Percentiles rank a stretch among this genome's conserved stretches.
phyloP scores from a whole-genome alignment of 2,329 filamentous ascomycete genomes.

The Botryotinia narcissicola region DNA sequence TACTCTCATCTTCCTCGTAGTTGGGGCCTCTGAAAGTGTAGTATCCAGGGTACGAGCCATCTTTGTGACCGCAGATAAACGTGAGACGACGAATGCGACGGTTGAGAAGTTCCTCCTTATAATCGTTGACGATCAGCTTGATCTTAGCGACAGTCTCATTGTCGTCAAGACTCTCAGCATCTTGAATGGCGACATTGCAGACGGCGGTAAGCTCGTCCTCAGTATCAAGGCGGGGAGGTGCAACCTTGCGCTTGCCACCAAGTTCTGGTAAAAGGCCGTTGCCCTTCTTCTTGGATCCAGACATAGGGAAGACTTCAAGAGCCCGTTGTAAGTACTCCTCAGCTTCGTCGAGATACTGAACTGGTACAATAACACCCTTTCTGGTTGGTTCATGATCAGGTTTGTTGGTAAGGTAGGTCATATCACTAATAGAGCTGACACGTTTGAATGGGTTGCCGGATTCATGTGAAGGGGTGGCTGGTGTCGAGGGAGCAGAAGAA shows the following conservation, averaged over 20 bases:
- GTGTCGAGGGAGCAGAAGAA: conserved; percentile 79
- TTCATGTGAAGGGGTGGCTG: conserved; percentile 67
- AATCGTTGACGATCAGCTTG: conserved; percentile 69
- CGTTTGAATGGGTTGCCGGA: conserved; percentile 68
- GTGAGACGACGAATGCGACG: conserved; percentile 86
- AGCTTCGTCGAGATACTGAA: conserved; percentile 89
- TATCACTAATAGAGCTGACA: conserved; percentile 92
- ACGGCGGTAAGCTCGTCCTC: conserved; percentile 85
- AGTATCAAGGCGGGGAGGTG: conserved; percentile 52
- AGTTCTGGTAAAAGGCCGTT: conserved; percentile 69
- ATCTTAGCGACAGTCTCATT: conserved; percentile 76
- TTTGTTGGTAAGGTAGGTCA: conserved; percentile 80
- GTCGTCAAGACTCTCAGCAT: conserved; percentile 81
- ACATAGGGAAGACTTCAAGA: conserved; percentile 73
- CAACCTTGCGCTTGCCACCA: conserved; percentile 66
- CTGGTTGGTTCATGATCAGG: conserved; percentile 73
- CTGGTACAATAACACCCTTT: conserved; percentile 92
- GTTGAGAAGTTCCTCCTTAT: conserved; percentile 78
- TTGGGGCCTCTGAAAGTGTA: conserved; percentile 94
- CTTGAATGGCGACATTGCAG: conserved; percentile 85
- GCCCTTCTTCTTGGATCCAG: conserved; percentile 54
- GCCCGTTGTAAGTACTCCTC: conserved; percentile 84
- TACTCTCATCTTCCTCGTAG: conserved; percentile 89
- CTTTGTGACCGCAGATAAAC: conserved; percentile 92
- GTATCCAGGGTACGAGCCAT: conserved; percentile 94